Evolutionary conservation across 768 basidiomycete genomes (phyloP), one percentile per base, ranked within the genome.

Genomic region (Lactarius tabidus): DNA sequence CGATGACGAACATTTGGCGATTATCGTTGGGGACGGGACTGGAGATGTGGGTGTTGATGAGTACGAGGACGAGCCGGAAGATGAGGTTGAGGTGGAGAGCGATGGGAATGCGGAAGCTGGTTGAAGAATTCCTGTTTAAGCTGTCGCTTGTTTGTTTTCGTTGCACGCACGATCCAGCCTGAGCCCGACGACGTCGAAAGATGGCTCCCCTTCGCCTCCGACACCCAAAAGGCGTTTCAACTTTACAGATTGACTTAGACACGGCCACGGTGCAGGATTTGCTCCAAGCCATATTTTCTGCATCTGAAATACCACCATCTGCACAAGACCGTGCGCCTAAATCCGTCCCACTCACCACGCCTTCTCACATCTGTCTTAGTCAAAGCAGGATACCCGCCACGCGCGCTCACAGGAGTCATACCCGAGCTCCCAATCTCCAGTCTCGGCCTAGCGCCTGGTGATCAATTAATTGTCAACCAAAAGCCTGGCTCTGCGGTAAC

Each of bases 311-410:
- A 55, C 79, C 84, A 6, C 86, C 91, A 0, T 85, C 84, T 4
- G 84, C 84, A 38, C 95, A 96, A 79, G 87, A 87, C 66, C 75
- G 95, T 94, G 71, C 75, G 90, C 79, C 43, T 20, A 63, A 45
- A 23, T 20, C 60, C 61, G 8, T 23, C 53, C 23, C 17, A 5
- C 33, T 6, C 14, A 29, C 6, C 62, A 51, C 17, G 66, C 41
- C 23, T 12, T 63, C 41, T 64, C 52, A 51, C 18, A 48, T 17
- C 12, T 39, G 17, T 55, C 54, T 14, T 64, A 92, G 91, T 93
- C 64, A 91, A 87, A 77, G 79, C 83, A 18, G 93, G 95, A 43
- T 98, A 96, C 74, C 95, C 95, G 3, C 95, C 93, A 0, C 84
- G 81, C 51, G 70, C 84, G 1, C 80, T 97, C 48, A 86, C 87